Conservation (phyloP, 345 rosid genomes). For the Lumnitzera racemosa region DNA sequence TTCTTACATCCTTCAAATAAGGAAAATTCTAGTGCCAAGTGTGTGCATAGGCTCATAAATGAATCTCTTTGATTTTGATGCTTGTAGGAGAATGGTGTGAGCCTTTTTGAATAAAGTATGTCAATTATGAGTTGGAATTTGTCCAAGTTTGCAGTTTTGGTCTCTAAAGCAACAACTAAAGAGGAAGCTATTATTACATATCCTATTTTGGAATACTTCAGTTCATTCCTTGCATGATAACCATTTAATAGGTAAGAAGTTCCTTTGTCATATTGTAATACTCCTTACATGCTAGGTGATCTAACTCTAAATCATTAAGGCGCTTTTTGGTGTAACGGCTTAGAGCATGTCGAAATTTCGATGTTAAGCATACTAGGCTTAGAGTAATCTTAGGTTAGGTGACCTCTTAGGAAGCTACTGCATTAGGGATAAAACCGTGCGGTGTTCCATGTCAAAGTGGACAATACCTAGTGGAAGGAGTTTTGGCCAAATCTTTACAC, state of each 20-base stretch:
- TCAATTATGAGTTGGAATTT: constrained; percentile 77
- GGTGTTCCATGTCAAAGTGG: too few species aligned
- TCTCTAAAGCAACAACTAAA: constrained; percentile 20
- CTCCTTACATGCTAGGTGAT: too few species aligned
- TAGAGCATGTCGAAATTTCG: too few species aligned
- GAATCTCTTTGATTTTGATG: too few species aligned
- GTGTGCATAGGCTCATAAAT: not conserved
- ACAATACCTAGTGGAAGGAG: not conserved
- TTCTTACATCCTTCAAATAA: not conserved
- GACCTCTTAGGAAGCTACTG: too few species aligned
- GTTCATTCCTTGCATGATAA: not conserved
- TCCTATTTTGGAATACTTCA: not conserved
- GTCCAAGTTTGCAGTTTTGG: constrained; percentile 95
- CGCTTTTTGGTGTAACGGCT: too few species aligned
- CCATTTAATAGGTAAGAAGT: not conserved
- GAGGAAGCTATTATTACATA: not conserved
- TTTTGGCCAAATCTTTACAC: too few species aligned
- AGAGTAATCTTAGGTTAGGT: too few species aligned
- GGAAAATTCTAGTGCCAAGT: not conserved
- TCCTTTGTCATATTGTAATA: not conserved
- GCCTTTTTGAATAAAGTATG: constrained; percentile 81
- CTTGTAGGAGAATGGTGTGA: constrained; percentile 51
- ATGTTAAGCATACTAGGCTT: too few species aligned
- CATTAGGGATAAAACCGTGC: too few species aligned
- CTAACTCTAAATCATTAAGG: too few species aligned